Conservation (phyloP, 2,329 filamentous ascomycete genomes). For the Diplodia sapinea region DNA sequence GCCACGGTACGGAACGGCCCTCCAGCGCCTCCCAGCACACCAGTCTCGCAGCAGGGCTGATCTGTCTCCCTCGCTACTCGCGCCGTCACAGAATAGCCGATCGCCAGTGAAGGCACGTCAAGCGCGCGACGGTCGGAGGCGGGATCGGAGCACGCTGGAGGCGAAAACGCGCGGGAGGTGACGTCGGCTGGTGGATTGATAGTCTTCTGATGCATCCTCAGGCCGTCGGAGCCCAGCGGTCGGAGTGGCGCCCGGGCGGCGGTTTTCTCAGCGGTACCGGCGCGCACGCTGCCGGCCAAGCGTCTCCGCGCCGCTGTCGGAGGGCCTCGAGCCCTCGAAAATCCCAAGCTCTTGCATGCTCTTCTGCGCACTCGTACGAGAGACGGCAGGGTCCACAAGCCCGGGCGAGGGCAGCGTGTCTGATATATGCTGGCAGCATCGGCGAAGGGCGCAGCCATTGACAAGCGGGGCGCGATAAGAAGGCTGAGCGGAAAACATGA, state of each 20-base stretch:
- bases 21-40: neutral
- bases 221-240: neutral
- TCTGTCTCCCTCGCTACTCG: neutral
- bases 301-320: neutral
- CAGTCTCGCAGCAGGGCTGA: neutral
- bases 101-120: neutral
- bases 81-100: neutral
- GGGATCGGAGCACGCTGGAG: neutral
- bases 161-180: constrained; percentile 11
- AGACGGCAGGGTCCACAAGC: neutral
- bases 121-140: neutral
- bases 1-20: constrained; percentile 20
- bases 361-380: neutral
- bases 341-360: constrained; percentile 8
- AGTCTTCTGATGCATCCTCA: neutral
- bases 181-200: constrained; percentile 5
- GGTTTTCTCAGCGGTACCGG: constrained; percentile 9
- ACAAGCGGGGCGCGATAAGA: constrained; percentile 19
- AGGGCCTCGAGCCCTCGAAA: neutral
- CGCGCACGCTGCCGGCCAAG: neutral
- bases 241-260: neutral
- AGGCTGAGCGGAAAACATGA: neutral
- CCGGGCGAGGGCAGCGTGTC: neutral
- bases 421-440: constrained; percentile 12
- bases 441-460: constrained; percentile 7